These are phyloP conservation scores for Phytopythium oedochilum DNA, from an alignment of 352 stramenopile species.

Conservation along the genomic window DNA sequence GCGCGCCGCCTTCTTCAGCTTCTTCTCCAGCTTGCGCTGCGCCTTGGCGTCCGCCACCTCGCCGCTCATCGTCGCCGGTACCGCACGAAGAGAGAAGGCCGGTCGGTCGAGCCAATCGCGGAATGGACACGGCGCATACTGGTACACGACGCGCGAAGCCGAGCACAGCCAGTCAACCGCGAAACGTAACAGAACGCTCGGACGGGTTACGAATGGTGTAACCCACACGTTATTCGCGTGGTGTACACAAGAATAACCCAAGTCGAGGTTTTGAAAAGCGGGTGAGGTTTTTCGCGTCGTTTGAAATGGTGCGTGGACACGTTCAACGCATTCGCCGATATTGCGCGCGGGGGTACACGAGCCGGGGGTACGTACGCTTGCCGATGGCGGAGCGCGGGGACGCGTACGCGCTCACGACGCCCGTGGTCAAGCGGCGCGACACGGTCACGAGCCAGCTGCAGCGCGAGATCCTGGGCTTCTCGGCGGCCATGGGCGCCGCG, in stretches of 20 bases:
- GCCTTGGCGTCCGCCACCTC: conserved; percentile 26
- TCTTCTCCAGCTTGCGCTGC: conserved; percentile 41
- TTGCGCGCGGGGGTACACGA: no score
- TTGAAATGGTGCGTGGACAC: no score
- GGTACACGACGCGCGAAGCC: conserved; percentile 12
- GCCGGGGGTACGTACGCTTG: no score
- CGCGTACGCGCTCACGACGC: conserved; percentile 28
- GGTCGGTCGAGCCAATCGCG: background rate
- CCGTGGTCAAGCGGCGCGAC: conserved; percentile 22
- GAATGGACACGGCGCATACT: background rate
- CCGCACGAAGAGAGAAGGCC: background rate
- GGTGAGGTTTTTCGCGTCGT: background rate
- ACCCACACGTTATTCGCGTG: no score
- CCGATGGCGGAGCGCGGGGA: conserved; percentile 9
- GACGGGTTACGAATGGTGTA: no score
- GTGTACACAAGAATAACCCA: no score
- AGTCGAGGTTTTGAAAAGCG: no score
- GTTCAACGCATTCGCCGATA: no score
- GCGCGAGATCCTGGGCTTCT: conserved; percentile 49
- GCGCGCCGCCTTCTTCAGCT: conserved; percentile 33
- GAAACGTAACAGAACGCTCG: no score
- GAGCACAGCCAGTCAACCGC: conserved; percentile 22
- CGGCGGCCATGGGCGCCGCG: background rate
- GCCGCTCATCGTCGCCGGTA: conserved; percentile 8
- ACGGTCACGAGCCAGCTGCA: conserved; percentile 57